A percentile compares a stretch with the other conserved stretches of the same genome.
Evolutionary conservation across 2,329 filamentous ascomycete species (phyloP).

Genomic region (Ophiostoma quercus): DNA sequence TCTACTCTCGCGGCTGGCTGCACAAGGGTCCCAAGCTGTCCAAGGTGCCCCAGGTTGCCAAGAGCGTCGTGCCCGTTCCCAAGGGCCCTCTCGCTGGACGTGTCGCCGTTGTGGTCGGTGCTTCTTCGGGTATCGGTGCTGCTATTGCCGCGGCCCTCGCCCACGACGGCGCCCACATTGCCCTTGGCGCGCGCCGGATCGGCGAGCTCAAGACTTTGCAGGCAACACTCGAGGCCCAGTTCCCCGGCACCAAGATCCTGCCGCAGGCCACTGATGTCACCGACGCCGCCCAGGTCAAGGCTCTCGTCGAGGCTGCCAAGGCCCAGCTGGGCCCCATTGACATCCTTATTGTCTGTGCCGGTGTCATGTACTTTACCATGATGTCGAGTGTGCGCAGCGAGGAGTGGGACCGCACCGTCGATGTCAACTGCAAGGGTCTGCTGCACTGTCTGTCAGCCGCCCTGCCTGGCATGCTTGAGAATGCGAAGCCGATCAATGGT

Average conservation of each 20-base stretch:
- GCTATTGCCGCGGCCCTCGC: conserved; percentile 66
- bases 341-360: conserved; percentile 73
- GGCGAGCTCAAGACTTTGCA: conserved; percentile 65
- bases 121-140: conserved; percentile 73
- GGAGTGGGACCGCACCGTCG: conserved; percentile 76
- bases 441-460: conserved; percentile 65
- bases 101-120: conserved; percentile 72
- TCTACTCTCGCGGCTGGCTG: conserved; percentile 75
- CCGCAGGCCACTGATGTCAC: conserved; percentile 69
- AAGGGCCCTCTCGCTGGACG: conserved; percentile 60
- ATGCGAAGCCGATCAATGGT: conserved; percentile 40
- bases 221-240: conserved; percentile 45
- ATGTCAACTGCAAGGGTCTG: conserved; percentile 81
- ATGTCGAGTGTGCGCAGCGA: conserved; percentile 70
- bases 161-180: conserved; percentile 65
- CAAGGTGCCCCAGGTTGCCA: neutral
- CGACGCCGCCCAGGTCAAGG: conserved; percentile 58
- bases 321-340: conserved; percentile 66
- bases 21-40: conserved; percentile 32
- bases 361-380: conserved; percentile 86
- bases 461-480: conserved; percentile 65
- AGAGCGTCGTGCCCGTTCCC: conserved; percentile 27
- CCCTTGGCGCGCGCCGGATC: conserved; percentile 64
- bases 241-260: conserved; percentile 58
- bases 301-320: conserved; percentile 54